These are phyloP conservation scores for Sporothrix protearum DNA, from an alignment of 2,329 filamentous ascomycete genomes.

Conservation along the genomic window DNA sequence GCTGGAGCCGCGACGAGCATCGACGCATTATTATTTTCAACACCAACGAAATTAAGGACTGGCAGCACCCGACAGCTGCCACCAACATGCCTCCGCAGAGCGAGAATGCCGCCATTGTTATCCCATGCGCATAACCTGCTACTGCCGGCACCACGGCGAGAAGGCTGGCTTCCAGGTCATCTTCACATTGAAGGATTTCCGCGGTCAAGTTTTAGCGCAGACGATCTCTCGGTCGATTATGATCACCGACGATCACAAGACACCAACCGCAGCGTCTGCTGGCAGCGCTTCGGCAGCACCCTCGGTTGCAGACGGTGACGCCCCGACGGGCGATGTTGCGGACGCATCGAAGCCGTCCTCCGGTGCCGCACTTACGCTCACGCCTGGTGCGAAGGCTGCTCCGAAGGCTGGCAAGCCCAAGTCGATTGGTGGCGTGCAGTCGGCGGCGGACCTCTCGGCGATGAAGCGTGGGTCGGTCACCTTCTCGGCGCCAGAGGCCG, in stretches of 20 bases:
- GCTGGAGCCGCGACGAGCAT: constrained; percentile 76
- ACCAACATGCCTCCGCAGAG: constrained; percentile 28
- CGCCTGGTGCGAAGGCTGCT: constrained; percentile 33
- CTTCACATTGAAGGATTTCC: constrained; percentile 84
- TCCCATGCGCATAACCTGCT: constrained; percentile 95
- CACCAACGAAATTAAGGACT: constrained; percentile 80
- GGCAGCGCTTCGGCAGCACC: constrained; percentile 15
- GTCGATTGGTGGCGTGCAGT: constrained; percentile 47
- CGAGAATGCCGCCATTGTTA: constrained; percentile 52
- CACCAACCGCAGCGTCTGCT: constrained; percentile 41
- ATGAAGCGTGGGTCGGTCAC: constrained; percentile 51
- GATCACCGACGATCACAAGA: constrained; percentile 98
- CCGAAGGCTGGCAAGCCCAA: constrained; percentile 34
- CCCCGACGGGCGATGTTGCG: constrained; percentile 20
- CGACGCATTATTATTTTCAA: constrained; percentile 88
- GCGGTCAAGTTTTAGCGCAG: constrained; percentile 75
- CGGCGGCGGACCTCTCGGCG: constrained; percentile 60
- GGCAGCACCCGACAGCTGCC: constrained; percentile 56
- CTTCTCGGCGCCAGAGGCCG: constrained; percentile 21
- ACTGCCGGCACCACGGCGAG: constrained; percentile 91
- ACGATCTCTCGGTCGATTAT: constrained; percentile 84
- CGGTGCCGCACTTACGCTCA: not conserved
- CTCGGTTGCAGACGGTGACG: constrained; percentile 24
- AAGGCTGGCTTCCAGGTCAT: constrained; percentile 91
- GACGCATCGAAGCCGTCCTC: constrained; percentile 16